Evolutionary conservation across 805 yeast species (phyloP).

Genomic region (Pichia occidentalis): DNA sequence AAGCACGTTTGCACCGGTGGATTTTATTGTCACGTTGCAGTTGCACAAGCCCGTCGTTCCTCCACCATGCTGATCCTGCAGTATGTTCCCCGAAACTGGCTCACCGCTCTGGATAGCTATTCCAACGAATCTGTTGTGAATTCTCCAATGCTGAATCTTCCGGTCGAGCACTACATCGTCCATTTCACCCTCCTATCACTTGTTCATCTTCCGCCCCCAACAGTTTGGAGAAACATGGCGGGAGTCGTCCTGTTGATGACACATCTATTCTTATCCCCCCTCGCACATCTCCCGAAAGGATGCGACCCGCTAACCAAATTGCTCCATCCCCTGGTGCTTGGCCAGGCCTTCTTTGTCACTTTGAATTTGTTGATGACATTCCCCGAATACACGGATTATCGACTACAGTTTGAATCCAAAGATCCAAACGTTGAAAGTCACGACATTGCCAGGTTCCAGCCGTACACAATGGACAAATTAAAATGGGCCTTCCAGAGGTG

Average conservation of each 20-base stretch:
- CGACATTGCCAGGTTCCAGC: constrained; percentile 4
- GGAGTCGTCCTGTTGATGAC: constrained; percentile 1
- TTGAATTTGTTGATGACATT: constrained; percentile 4
- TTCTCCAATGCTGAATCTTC: neutral
- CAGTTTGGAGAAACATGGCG: neutral
- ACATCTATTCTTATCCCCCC: constrained; percentile 9
- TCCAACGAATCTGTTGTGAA: neutral
- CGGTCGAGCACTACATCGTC: constrained; percentile 4
- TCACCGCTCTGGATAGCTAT: neutral
- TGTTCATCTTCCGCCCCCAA: neutral
- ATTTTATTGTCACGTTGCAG: too few relatives aligned
- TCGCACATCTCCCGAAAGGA: neutral
- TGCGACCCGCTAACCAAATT: constrained; percentile 2
- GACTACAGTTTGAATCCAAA: neutral
- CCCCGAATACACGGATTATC: constrained; percentile 10
- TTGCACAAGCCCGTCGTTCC: too few relatives aligned
- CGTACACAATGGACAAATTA: constrained; percentile 4
- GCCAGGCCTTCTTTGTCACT: constrained; percentile 4
- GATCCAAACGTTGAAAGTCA: neutral
- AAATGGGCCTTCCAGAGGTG: constrained; percentile 12
- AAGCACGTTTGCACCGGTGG: too few relatives aligned
- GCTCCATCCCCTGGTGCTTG: constrained; percentile 1
- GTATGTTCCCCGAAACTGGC: neutral
- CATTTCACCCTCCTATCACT: constrained; percentile 2
- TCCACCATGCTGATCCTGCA: neutral